A percentile compares a stretch with the other conserved stretches of the same genome.
Evolutionary conservation across 225 moss, liverwort and hornwort genomes (phyloP).

Genomic region (Physcomitrellopsis africana): DNA sequence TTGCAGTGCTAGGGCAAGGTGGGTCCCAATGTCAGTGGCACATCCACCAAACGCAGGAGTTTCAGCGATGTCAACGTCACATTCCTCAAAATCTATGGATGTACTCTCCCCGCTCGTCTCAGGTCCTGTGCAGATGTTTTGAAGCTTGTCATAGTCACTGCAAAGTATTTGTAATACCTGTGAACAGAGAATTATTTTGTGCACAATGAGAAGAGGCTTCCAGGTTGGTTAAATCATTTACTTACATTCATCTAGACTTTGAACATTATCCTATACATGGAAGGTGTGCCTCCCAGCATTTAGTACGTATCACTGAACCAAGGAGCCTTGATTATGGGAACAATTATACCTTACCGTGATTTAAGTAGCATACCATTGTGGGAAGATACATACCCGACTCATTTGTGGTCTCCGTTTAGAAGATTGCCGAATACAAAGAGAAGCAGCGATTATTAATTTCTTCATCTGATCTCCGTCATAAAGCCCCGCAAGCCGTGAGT

Average conservation of each 20-base stretch:
- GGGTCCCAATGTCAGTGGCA: constrained; percentile 42
- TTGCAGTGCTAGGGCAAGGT: constrained; percentile 56
- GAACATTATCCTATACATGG: background rate
- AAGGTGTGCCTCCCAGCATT: background rate
- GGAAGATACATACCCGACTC: constrained; percentile 38
- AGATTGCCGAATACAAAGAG: constrained; percentile 55
- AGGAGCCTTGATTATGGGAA: background rate
- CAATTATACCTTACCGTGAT: background rate
- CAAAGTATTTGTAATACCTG: constrained; percentile 64
- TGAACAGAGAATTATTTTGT: background rate
- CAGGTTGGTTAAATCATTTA: background rate
- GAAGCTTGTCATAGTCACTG: constrained; percentile 29
- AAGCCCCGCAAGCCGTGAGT: constrained; percentile 43
- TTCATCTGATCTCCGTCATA: constrained; percentile 52
- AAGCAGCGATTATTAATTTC: constrained; percentile 50
- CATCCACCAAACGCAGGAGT: background rate
- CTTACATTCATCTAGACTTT: background rate
- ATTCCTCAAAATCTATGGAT: constrained; percentile 46
- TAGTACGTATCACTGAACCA: background rate
- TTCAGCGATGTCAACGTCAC: constrained; percentile 27
- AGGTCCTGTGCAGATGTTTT: constrained; percentile 16
- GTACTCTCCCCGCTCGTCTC: constrained; percentile 26
- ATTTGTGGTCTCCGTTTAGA: constrained; percentile 51
- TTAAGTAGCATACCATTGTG: background rate
- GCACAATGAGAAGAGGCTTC: background rate